A percentile compares a stretch with the other conserved stretches of the same genome.
Evolutionary conservation across 108 stramenopile genomes (phyloP).

Genomic region (Cyclotella baltica): DNA sequence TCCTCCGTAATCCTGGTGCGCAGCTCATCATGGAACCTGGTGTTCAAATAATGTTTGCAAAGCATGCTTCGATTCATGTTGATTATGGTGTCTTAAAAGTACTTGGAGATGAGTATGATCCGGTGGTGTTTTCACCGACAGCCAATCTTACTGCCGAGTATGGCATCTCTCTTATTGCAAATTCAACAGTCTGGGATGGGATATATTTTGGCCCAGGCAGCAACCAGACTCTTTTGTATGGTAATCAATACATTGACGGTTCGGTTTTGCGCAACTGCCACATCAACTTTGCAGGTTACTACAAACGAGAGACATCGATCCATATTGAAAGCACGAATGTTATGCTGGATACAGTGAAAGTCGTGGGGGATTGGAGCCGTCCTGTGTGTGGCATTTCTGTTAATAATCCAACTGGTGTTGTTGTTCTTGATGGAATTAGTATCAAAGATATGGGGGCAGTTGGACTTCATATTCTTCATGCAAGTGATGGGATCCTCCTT

Average conservation of each 20-base stretch:
- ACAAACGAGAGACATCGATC: background rate
- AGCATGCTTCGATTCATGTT: slow-evolving; percentile 27
- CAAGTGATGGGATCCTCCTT: background rate
- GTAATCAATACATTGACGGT: slow-evolving; percentile 18
- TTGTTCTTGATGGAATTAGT: slow-evolving; percentile 1
- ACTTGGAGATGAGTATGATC: background rate
- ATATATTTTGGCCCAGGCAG: slow-evolving; percentile 21
- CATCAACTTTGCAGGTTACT: slow-evolving; percentile 14
- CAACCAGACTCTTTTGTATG: slow-evolving; percentile 4
- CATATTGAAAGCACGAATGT: background rate
- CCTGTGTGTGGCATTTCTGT: slow-evolving; percentile 1
- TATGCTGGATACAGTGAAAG: slow-evolving; percentile 7
- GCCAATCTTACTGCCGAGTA: slow-evolving; percentile 7
- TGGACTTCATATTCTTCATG: slow-evolving; percentile 1
- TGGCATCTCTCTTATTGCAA: background rate
- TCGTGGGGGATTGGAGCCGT: slow-evolving; percentile 15
- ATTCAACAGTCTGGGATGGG: slow-evolving; percentile 3
- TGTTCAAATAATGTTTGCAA: slow-evolving; percentile 22
- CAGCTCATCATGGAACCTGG: slow-evolving; percentile 18
- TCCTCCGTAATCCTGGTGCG: slow-evolving; percentile 16
- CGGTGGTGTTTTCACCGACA: slow-evolving; percentile 6
- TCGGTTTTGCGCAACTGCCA: slow-evolving; percentile 17
- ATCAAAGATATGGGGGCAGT: background rate
- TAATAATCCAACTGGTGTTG: background rate
- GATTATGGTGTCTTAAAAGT: slow-evolving; percentile 22